Evolutionary conservation across 148 eudicot genomes (phyloP).

Genomic region (Cornus florida): DNA sequence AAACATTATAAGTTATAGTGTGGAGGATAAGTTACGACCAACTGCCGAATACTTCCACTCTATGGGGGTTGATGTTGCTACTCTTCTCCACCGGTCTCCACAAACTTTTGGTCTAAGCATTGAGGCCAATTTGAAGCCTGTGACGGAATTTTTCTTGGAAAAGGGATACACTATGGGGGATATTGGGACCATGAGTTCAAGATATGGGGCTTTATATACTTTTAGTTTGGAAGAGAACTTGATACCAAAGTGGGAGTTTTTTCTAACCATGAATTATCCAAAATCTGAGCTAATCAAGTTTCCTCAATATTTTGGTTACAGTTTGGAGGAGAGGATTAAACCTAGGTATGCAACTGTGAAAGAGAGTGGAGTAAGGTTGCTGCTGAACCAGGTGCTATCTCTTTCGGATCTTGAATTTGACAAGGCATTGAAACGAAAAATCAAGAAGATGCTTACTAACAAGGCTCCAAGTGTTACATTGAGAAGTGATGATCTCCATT

Average conservation of each 20-base stretch:
- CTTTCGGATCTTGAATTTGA: not conserved
- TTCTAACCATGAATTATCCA: not conserved
- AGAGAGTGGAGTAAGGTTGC: not conserved
- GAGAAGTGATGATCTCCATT: not conserved
- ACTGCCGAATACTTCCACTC: not conserved
- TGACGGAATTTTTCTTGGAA: not conserved
- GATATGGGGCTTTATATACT: not conserved
- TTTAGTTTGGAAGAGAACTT: not conserved
- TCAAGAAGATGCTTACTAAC: not conserved
- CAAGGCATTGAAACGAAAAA: not conserved
- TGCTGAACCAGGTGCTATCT: not conserved
- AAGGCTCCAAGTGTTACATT: not conserved
- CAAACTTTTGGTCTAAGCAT: not conserved
- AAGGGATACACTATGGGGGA: not conserved
- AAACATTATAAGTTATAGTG: not conserved
- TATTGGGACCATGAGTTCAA: not conserved
- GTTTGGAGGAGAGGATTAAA: not conserved
- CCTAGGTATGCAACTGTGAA: not conserved
- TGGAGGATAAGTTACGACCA: not conserved
- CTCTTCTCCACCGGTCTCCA: not conserved
- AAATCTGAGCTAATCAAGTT: not conserved
- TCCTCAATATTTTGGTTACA: not conserved
- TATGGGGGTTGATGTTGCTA: not conserved
- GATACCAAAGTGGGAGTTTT: not conserved
- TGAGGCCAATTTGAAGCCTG: not conserved